Base-by-base conservation (phyloP, 2,329 filamentous ascomycete genomes). In the Ilyonectria mors-panacis region DNA sequence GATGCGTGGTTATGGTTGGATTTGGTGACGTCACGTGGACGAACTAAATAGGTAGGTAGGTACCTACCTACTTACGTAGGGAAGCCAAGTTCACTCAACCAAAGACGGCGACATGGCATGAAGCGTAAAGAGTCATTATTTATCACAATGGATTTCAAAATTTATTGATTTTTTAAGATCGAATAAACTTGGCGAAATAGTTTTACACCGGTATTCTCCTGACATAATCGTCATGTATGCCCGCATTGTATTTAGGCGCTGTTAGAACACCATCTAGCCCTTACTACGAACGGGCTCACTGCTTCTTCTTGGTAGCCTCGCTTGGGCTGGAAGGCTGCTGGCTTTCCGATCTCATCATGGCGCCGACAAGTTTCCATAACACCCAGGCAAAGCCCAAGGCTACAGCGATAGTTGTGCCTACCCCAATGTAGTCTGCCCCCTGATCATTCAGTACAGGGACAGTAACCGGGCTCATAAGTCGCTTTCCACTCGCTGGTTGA, bases 351-450 rank as follows among this genome's bases (percentile, higher is more conserved):
- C 64, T 50, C 19, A 67, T 42, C 59, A 66, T 69, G 39, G 65
- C 58, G 9, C 51, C 65, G 9, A 76, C 30, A 47, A 93, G 78
- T 76, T 87, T 91, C 86, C 87, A 91, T 17, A 91, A 73, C 19
- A 94, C 84, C 90, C 92, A 94, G n/a, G 85, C 76, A 76, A 93
- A 93, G 0, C 93, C 93, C 44, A 91, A 72, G 2, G 85, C 68
- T 13, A 94, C 87, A 1, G 85, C 88, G 1, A 79, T 81, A 4
- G 88, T 83, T 0, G 92, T 94, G 4, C 89, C 88, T 23, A 78
- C 72, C 35, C 84, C 83, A 51, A 88, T 80, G 76, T 85, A 86
- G 17, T 78, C 76, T 3, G 84, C 81, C 19, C 84, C 83, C 30
- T 84, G 81, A 45, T 89, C 77, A 69, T 89, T 85, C 66, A 94